These are phyloP conservation scores for Rhizomucor miehei DNA, from an alignment of 371 early-diverging fungal species.

Conservation along the genomic window DNA sequence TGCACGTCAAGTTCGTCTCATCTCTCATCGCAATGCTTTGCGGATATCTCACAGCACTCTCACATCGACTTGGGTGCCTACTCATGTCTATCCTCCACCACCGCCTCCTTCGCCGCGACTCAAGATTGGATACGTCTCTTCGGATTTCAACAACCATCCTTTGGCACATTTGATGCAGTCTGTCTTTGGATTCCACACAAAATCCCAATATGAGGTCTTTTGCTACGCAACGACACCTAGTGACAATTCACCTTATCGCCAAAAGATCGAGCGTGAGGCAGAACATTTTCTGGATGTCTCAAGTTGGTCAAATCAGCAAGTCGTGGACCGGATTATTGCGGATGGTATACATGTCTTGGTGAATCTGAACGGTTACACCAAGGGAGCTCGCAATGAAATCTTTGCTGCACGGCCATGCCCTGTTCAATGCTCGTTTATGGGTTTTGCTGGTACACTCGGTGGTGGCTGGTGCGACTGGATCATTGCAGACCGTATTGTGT, in stretches of 20 bases:
- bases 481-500: conserved; percentile 85
- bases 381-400: conserved; percentile 90
- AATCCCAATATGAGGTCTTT: conserved; percentile 60
- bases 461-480: conserved; percentile 93
- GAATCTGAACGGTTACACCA: conserved; percentile 93
- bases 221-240: conserved; percentile 84
- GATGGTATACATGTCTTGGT: conserved; percentile 88
- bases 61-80: conserved; percentile 66
- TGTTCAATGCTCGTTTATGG: conserved; percentile 89
- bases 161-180: conserved; percentile 92
- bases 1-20: conserved; percentile 81
- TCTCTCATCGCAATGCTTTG: conserved; percentile 83
- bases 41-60: conserved; percentile 72
- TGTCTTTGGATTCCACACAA: conserved; percentile 90
- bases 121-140: conserved; percentile 85
- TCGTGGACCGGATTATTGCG: conserved; percentile 67
- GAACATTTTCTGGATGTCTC: conserved; percentile 81
- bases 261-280: conserved; percentile 76
- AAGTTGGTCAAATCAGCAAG: conserved; percentile 71
- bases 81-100: conserved; percentile 77
- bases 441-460: conserved; percentile 90
- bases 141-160: conserved; percentile 93
- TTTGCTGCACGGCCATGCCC: conserved; percentile 92
- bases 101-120: conserved; percentile 63
- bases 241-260: conserved; percentile 79